Evolutionary conservation across 225 moss, liverwort and hornwort genomes (phyloP), one percentile per base, ranked within the genome.

Genomic region (Sphagnum tenellum): DNA sequence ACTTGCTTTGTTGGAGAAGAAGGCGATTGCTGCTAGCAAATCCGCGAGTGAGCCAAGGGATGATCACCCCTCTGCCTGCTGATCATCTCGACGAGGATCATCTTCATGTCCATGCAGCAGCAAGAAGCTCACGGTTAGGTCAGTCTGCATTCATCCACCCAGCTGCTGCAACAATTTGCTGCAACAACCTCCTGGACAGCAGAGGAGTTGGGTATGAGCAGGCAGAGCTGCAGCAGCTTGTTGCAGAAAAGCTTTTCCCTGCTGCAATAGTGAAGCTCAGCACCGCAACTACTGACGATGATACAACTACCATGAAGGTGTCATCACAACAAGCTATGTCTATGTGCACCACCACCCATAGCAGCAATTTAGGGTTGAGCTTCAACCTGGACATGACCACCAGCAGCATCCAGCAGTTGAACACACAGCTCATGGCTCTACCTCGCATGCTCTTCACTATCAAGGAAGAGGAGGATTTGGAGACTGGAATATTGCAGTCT

Each of bases 361-460:
- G 29, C 29, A 29, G 29, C 29, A 29, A 29, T 29, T 29, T 29
- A 29, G 29, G 29, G 29, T 29, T 29, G 29, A 29, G 29, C 29
- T 29, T 29, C 29, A 29, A 29, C 29, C 29, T 29, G 29, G 29
- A 29, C 29, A 29, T 29, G 29, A 29, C 29, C 29, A 29, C 29
- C 29, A 29, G 0, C 29, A 29, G 29, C 29, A 29, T 29, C 29
- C 29, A 29, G 29, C 50, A 72, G 3, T 8, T 69, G 44, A 60
- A 77, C 53, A 13, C 69, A 13, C 60, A 80, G 50, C 67, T 29
- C 29, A 29, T 84, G 60, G 84, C 74, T 5, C 84, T 77, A 6
- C 77, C 84, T 11, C 69, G 84, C 68, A 75, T 84, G 80, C 80
- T 84, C 44, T 84, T 84, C 71, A 84, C 84, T 57, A 84, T 84